Evolutionary conservation across 805 yeast species (phyloP), one percentile per base, ranked within the genome.

Genomic region (Pichia membranifaciens): DNA sequence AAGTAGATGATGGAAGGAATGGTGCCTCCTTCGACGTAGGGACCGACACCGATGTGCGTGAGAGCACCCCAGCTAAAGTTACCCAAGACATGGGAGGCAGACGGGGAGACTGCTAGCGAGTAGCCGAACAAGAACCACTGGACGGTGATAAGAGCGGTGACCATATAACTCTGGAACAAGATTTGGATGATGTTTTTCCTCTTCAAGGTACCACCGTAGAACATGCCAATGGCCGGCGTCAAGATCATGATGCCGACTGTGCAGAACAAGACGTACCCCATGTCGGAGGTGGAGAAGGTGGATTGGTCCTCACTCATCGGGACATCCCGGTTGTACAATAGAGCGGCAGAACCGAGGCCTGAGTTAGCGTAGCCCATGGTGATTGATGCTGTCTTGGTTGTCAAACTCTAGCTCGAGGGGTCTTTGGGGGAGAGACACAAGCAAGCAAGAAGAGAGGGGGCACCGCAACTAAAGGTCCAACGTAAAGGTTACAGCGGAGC

Each of bases 181-280:
- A 73, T 58, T 56, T 72, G 76, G 28, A 73, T 69, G 28, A 70
- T 62, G 50, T 66, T 70, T 50, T 72, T 72, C 45, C 74, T 64
- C 45, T 59, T 69, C 39, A 72, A 58, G 1, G 66, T 57, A 41
- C 76, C 76, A n/a, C 69, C 68, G 51, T 73, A 73, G 51, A 69
- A 72, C 44, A 73, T 54, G 32, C 73, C 75, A 55, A 73, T 71
- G 13, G 54, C 65, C 3, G 78, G 76, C 1, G 76, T 73, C 54
- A 73, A 66, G 44, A 73, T 62, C 58, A 70, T 71, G 17, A 79
- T 78, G 8, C 71, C 69, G 16, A 76, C 71, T 0, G 81, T 62
- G 51, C 74, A 71, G 49, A 72, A 65, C 62, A 73, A 53, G 10
- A 75, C 68, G 47, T 73, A 76, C 7, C 70, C 78, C 76, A 76